A percentile compares a stretch with the other conserved stretches of the same genome.
Evolutionary conservation across 805 yeast species (phyloP).

Genomic region (Metahyphopichia silvanorum): DNA sequence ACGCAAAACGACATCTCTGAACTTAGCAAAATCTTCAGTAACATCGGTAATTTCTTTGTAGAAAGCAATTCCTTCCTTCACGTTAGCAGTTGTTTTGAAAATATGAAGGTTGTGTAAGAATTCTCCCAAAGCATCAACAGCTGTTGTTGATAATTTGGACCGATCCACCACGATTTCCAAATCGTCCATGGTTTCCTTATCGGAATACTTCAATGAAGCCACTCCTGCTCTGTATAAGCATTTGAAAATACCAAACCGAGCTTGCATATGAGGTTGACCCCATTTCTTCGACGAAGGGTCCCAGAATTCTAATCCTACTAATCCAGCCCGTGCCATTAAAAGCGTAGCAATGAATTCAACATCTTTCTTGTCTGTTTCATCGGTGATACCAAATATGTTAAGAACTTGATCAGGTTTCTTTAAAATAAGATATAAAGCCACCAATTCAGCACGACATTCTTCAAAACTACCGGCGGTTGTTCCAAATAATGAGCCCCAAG

Average conservation of each 20-base stretch:
- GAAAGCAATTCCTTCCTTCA: conserved; percentile 57
- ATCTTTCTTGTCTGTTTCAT: conserved; percentile 56
- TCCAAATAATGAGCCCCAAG: conserved; percentile 89
- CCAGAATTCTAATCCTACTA: conserved; percentile 80
- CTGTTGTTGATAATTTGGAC: conserved; percentile 61
- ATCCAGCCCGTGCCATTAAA: conserved; percentile 86
- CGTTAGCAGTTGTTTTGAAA: conserved; percentile 76
- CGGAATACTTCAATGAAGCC: conserved; percentile 48
- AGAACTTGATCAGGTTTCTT: conserved; percentile 58
- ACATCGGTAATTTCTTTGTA: conserved; percentile 70
- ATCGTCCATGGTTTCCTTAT: conserved; percentile 51
- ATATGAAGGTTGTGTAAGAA: conserved; percentile 72
- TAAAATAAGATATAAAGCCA: conserved; percentile 76
- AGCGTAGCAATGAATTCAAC: conserved; percentile 66
- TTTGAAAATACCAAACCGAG: conserved; percentile 81
- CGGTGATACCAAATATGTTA: conserved; percentile 67
- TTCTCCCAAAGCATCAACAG: conserved; percentile 70
- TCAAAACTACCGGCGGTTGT: conserved; percentile 82
- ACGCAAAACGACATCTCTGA: conserved; percentile 62
- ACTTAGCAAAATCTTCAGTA: conserved; percentile 57
- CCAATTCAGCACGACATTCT: conserved; percentile 91
- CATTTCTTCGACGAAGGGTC: conserved; percentile 78
- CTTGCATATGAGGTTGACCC: conserved; percentile 97
- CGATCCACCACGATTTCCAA: conserved; percentile 58
- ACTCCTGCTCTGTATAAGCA: conserved; percentile 68